Base-by-base conservation (phyloP, 805 yeast species). In the Ogataea haglerorum region DNA sequence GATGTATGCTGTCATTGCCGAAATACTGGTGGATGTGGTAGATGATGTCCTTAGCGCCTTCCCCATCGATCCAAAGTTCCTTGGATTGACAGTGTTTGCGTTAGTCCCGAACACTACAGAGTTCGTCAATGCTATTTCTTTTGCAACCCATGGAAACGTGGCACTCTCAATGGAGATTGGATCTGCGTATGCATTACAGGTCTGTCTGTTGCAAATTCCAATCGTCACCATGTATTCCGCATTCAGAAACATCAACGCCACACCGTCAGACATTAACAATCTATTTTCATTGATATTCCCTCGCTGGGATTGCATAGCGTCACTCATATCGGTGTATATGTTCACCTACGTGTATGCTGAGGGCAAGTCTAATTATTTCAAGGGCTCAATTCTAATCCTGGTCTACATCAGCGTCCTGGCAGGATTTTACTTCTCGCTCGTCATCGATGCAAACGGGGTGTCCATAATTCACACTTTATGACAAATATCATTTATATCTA, bases 121-220 rank as follows among this genome's bases (percentile, higher is more conserved):
- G 65, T 93, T 93, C 55, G 74, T 93, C 43, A 93, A 93, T 64
- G 99, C 98, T 54, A 90, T 93, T 42, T 89, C 96, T 18, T 93
- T 93, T 68, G 99, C 99, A 0, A 79, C 88, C 52, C 80, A 91
- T 52, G 99, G 99, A 1, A 93, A 93, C 52, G 96, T 93, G 40
- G 96, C 99, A 0, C 69, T 93, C 33, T 86, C 96, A 2, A 86
- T 93, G 95, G 99, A 93, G 60, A 93, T 93, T 62, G 99, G 99
- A 45, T 82, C 95, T 47, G 99, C 99, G 0, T 93, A 93, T 60
- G 99, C 96, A 0, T 70, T 93, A 44, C 99, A 93, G 62, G 99
- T 93, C 12, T 91, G 96, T 52, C 69, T 93, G 43, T 72, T 93
- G 49, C 99, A 93, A 60, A 86, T 93, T 34, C 99, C 99, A 1